Percentiles rank a stretch among this genome's conserved stretches.
These are phyloP conservation scores for Haberlea rhodopensis DNA, from an alignment of 257 asterid species.

Conservation along the genomic window DNA sequence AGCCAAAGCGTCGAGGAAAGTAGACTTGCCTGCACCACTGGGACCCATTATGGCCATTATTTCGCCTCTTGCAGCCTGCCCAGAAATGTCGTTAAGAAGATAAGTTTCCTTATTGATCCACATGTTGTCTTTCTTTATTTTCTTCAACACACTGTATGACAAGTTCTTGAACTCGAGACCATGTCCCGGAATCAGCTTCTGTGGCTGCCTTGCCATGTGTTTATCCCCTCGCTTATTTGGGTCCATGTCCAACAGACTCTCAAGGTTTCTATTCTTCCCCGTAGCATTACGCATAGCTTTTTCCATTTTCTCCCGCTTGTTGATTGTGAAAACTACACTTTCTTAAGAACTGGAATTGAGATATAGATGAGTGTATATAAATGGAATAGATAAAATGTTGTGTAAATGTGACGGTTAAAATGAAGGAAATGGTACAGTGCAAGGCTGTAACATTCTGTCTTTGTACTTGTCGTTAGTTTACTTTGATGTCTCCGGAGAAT, in stretches of 20 bases:
- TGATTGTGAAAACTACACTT: not conserved
- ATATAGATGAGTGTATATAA: constrained; percentile 26
- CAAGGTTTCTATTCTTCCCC: constrained; percentile 51
- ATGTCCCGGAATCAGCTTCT: constrained; percentile 64
- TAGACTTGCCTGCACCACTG: constrained; percentile 88
- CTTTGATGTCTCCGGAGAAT: constrained; percentile 47
- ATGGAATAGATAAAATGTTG: constrained; percentile 15
- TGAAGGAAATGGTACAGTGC: constrained; percentile 18
- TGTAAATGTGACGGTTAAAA: constrained; percentile 24
- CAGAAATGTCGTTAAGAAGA: constrained; percentile 74
- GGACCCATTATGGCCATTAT: constrained; percentile 91
- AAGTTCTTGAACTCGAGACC: constrained; percentile 72
- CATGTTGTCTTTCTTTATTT: constrained; percentile 66
- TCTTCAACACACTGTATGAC: constrained; percentile 70
- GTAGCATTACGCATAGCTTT: constrained; percentile 31
- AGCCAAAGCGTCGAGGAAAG: constrained; percentile 83
- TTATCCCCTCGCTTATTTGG: constrained; percentile 37
- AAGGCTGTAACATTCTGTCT: constrained; percentile 25
- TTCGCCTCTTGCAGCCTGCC: constrained; percentile 75
- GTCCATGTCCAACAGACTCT: constrained; percentile 57
- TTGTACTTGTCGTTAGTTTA: constrained; percentile 42
- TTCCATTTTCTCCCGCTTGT: constrained; percentile 31
- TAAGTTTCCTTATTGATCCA: constrained; percentile 71
- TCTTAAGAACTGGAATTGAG: constrained; percentile 16
- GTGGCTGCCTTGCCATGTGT: constrained; percentile 33